Percentiles rank a stretch among this genome's conserved stretches.
Conservation (phyloP, 176 grass and related monocot genomes). For the Saccharum officinarum region DNA sequence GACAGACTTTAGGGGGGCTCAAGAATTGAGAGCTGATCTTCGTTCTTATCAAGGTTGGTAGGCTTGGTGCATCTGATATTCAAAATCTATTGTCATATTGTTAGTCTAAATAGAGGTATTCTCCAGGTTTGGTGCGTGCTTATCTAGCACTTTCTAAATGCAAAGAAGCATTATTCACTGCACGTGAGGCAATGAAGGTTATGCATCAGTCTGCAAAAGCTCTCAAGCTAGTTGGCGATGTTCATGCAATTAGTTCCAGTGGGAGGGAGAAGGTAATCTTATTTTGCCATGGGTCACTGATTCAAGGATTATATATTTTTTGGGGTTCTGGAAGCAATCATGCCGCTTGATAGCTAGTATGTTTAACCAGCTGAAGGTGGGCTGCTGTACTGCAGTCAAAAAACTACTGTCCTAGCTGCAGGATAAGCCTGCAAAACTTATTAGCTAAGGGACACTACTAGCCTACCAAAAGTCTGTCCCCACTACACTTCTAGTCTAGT, state of each 20-base stretch:
- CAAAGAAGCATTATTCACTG: constrained; percentile 94
- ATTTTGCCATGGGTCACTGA: background rate
- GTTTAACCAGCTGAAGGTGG: background rate
- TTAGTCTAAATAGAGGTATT: constrained; percentile 25
- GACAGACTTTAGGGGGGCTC: constrained; percentile 89
- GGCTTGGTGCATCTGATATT: background rate
- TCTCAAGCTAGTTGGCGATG: constrained; percentile 97
- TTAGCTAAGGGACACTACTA: background rate
- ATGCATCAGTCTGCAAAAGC: constrained; percentile 99
- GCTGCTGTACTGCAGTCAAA: background rate
- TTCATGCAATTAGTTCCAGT: constrained; percentile 82
- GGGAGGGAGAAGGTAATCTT: constrained; percentile 92
- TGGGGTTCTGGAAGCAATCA: background rate
- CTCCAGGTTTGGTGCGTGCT: constrained; percentile 73
- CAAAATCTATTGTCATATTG: background rate
- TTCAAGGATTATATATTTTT: background rate
- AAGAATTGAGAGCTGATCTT: constrained; percentile 90
- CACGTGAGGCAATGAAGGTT: constrained; percentile 94
- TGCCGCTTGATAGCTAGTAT: background rate
- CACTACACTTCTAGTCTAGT: background rate
- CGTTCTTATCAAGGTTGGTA: constrained; percentile 91
- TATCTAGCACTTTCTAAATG: constrained; percentile 94
- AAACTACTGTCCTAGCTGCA: background rate
- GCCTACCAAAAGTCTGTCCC: too few relatives aligned
- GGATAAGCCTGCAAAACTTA: background rate